These are phyloP conservation scores for Mycena galopus DNA, from an alignment of 768 basidiomycete genomes.

Conservation along the genomic window DNA sequence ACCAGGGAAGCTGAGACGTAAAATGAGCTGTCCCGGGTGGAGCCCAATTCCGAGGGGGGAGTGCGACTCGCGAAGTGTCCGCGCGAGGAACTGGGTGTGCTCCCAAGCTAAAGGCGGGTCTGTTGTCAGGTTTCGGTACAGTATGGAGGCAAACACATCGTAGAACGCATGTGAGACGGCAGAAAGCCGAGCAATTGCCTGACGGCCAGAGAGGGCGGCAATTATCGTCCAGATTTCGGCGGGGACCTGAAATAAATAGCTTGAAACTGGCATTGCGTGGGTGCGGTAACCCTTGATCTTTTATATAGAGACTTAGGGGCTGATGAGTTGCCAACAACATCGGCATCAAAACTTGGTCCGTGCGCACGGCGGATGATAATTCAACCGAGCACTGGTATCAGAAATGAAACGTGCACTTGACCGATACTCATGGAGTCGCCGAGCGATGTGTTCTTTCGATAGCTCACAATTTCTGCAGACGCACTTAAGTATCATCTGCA, in stretches of 20 bases:
- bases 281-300: no score
- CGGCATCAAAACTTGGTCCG: no score
- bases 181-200: background rate
- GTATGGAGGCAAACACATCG: background rate
- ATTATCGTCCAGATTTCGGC: background rate
- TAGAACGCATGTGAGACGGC: conserved; percentile 4
- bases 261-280: no score
- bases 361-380: no score
- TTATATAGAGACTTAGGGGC: no score
- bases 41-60: background rate
- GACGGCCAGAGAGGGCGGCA: background rate
- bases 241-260: background rate
- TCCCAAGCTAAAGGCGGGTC: background rate
- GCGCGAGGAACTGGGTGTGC: background rate
- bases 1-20: background rate
- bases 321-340: no score
- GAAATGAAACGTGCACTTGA: no score
- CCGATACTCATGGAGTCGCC: no score
- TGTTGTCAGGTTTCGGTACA: background rate
- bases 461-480: no score
- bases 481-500: no score
- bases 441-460: no score
- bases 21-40: background rate
- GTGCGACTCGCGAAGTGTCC: background rate
- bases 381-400: no score